Evolutionary conservation across 768 basidiomycete genomes (phyloP), one percentile per base, ranked within the genome.

Genomic region (Agaricus sinodeliciosus): DNA sequence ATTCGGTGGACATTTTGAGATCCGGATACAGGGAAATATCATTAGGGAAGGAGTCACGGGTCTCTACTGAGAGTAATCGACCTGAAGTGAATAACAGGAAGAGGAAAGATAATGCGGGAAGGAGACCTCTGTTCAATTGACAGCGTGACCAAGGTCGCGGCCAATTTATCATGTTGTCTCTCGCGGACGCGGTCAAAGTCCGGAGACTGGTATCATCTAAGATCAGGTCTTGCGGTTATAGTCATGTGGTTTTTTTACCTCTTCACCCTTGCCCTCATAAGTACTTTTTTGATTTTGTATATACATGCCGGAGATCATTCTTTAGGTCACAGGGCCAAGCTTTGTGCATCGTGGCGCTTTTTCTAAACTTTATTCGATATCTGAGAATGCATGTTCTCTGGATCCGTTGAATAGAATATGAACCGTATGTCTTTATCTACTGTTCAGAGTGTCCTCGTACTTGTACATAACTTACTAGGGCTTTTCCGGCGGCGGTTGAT

Each of bases 121-220:
- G 3, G 9, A 6, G 12, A 39, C 37, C 37, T 39, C 15, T 16
- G 15, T 39, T 39, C 37, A 39, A 43, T 53, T 56, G 54, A 47
- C 60, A 69, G 16, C 68, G 70, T 58, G 75, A 72, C 25, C 65
- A 63, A 41, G 65, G 69, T 43, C 65, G 75, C 35, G 72, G 76
- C 9, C 65, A 72, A 31, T 11, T 31, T 31, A 26, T 73, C 73
- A 43, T 26, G 18, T 26, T 43, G 19, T 25, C 42, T 12, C 26
- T 18, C 22, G 22, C 22, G 22, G 19, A 26, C 6, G 63, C 42
- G 42, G 40, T 19, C 26, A n/a, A n/a, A 28, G 43, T 44, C 25
- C 22, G 26, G 43, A 22, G 43, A 44, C 19, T 9, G 48, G 41
- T 46, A 42, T 45, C 31, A 56, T 47, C 49, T 44, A 16, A 43